phyloP scores from a whole-genome alignment of 2,329 filamentous ascomycete genomes.

The Aspergillus ibericus region DNA sequence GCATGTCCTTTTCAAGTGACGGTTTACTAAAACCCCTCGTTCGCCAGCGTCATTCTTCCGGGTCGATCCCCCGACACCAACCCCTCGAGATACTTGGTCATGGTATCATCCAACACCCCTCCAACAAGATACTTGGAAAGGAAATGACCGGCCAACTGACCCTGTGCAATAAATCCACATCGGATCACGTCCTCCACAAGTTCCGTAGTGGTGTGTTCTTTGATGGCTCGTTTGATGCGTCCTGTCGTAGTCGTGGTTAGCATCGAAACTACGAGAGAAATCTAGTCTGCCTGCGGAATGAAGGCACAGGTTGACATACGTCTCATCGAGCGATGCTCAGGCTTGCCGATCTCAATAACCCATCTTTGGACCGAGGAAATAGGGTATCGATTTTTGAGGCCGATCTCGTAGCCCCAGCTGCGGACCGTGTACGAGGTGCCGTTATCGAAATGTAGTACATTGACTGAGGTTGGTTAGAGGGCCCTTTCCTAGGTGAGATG shows the following conservation, averaged over 20 bases:
- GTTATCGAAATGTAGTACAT: not conserved
- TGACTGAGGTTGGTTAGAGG: not conserved
- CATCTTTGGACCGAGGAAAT: constrained; percentile 2
- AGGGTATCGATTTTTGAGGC: constrained; percentile 7
- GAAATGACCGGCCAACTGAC: constrained; percentile 9
- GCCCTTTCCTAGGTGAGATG: not conserved
- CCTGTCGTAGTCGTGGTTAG: not conserved
- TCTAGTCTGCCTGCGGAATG: no score
- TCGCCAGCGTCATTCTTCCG: not conserved
- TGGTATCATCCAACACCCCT: constrained; percentile 6
- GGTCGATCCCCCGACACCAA: not conserved
- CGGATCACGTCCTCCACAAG: constrained; percentile 9
- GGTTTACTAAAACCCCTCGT: not conserved
- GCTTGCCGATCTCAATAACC: constrained; percentile 13
- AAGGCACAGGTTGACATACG: not conserved
- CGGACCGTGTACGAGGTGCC: not conserved
- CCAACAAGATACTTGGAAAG: constrained; percentile 6
- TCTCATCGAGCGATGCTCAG: constrained; percentile 2
- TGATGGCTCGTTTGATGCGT: constrained; percentile 11
- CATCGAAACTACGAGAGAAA: not conserved
- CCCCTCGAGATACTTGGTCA: constrained; percentile 9
- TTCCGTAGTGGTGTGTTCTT: constrained; percentile 7
- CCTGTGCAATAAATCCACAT: constrained; percentile 13
- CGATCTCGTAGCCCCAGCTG: constrained; percentile 9
- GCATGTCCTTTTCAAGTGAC: no score